Evolutionary conservation across 495 filamentous ascomycete genomes (phyloP).

Genomic region (Tuber borchii): DNA sequence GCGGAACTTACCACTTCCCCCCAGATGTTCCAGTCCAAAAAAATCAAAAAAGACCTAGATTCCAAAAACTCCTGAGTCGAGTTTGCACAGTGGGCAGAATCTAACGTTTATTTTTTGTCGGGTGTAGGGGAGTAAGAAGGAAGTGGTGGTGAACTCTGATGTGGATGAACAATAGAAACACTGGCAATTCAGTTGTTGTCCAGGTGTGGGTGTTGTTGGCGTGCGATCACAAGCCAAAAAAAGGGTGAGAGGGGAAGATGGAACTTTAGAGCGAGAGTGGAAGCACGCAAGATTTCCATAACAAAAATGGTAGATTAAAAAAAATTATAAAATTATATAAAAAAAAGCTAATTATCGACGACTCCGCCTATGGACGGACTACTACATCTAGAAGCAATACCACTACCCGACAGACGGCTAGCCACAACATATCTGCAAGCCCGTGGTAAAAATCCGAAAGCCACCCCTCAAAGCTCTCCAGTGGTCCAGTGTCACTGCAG

Average conservation of each 20-base stretch:
- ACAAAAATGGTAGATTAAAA: constrained; percentile 12
- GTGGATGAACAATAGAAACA: constrained; percentile 19
- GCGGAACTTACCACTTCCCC: constrained; percentile 23
- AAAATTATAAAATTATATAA: constrained; percentile 1
- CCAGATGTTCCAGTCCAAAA: constrained; percentile 18
- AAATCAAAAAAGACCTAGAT: background rate
- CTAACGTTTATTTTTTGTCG: background rate
- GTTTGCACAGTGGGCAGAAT: background rate
- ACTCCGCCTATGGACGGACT: constrained; percentile 31
- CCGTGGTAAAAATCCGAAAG: constrained; percentile 4
- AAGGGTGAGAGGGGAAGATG: constrained; percentile 9
- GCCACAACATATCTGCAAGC: constrained; percentile 31
- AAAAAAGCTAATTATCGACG: constrained; percentile 14
- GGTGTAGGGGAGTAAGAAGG: background rate
- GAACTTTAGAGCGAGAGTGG: constrained; percentile 20
- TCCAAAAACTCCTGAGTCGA: background rate
- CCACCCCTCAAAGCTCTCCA: background rate
- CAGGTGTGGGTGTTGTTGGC: constrained; percentile 26
- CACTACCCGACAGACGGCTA: constrained; percentile 34
- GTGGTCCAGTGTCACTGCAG: background rate
- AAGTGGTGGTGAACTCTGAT: background rate
- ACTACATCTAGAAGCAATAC: constrained; percentile 39
- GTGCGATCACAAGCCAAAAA: constrained; percentile 17
- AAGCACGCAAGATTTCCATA: constrained; percentile 19
- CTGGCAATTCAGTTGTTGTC: constrained; percentile 22